These are phyloP conservation scores for Nannochloris sp. DNA, from an alignment of 139 green algal species.

Conservation along the genomic window DNA sequence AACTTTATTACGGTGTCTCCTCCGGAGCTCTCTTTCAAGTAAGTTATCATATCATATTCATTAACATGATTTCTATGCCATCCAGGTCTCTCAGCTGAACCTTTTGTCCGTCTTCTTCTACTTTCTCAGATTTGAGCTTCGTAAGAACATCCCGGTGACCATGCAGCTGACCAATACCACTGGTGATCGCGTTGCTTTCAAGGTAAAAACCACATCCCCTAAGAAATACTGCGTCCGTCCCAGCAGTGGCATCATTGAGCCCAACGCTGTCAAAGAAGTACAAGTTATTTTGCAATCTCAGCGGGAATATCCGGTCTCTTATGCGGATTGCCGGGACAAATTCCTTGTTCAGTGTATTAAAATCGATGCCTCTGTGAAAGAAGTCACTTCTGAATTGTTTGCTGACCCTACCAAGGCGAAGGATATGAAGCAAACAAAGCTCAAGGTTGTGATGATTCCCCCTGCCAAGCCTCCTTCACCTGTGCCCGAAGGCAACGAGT, in stretches of 20 bases:
- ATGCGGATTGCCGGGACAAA: conserved; percentile 64
- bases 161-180: conserved; percentile 54
- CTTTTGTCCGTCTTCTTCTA: no score
- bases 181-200: conserved; percentile 57
- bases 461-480: conserved; percentile 58
- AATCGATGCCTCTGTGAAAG: conserved; percentile 15
- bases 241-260: conserved; percentile 54
- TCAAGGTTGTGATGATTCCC: conserved; percentile 50
- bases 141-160: conserved; percentile 62
- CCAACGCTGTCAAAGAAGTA: conserved; percentile 36
- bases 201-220: conserved; percentile 77
- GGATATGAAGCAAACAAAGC: conserved; percentile 53
- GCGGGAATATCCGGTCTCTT: conserved; percentile 26
- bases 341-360: conserved; percentile 67
- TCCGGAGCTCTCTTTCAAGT: conserved; percentile 27
- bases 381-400: conserved; percentile 46
- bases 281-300: conserved; percentile 61
- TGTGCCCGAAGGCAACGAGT: conserved; percentile 46
- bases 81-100: not conserved
- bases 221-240: conserved; percentile 84
- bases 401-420: conserved; percentile 21
- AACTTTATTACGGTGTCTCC: conserved; percentile 17
- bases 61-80: not conserved
- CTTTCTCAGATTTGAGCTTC: conserved; percentile 67
- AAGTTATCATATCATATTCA: not conserved